Base-by-base conservation (phyloP, 148 eudicot species). In the Amaranthus hypochondriacus region DNA sequence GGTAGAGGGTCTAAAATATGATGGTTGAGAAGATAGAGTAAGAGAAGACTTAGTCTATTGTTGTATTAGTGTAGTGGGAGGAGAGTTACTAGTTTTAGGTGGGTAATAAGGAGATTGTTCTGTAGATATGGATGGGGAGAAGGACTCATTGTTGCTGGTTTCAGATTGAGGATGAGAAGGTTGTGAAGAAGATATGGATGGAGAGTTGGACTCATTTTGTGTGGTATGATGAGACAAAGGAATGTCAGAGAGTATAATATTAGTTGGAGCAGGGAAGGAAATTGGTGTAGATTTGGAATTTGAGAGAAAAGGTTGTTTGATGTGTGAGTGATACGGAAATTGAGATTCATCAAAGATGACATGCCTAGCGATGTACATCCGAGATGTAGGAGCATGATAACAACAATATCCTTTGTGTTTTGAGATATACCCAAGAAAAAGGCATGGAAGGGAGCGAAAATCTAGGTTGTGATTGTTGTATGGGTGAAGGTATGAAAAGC, bases 361-460 rank as follows among this genome's bases (percentile, higher is more conserved):
- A 73, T 61, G 68, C 2, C 68, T n/a, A 15, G 56, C 67, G 4
- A 73, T 49, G 50, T 52, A 74, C 2, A 55, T 12, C 8, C 70
- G 5, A 62, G 5, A 14, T 2, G 50, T 8, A 14, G 70, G n/a
- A 63, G 28, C 39, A 64, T 74, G 68, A 64, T 9, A 18, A 43
- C 70, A 63, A 1, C 5, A 3, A 56, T 74, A 74, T 6, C 59
- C 77, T 65, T 74, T 65, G 28, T 64, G 70, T 42, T 65, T 52
- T 1, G 51, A 5, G 44, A 62, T 74, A 15, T 74, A 74, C 5
- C 77, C 77, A 50, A 74, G 7, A 13, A 74, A 74, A 14, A 74
- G n/a, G 39, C 77, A 65, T 42, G 69, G 70, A 1, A 13, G 50
- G 28, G 70, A 63, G 5, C 52, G 58, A 14, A 47, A 53, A 2